These are phyloP conservation scores for Blastobotrys peoriensis DNA, from an alignment of 805 yeast genomes.

Conservation along the genomic window DNA sequence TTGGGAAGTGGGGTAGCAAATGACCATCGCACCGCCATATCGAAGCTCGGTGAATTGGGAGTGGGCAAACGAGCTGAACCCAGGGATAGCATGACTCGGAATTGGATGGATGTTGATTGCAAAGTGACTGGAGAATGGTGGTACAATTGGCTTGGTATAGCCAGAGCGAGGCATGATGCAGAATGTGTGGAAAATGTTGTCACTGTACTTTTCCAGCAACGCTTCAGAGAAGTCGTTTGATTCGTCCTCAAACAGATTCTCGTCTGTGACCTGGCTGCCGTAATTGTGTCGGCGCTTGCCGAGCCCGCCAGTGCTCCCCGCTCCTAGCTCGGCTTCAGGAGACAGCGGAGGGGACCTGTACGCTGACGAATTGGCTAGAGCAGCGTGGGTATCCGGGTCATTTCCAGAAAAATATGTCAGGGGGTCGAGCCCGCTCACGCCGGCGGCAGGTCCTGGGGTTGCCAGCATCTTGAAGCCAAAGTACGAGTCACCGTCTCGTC, in stretches of 20 bases:
- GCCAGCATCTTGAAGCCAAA: not conserved
- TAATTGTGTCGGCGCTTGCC: no score
- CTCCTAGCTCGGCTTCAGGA: not conserved
- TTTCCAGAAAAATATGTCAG: not conserved
- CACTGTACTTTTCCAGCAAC: constrained; percentile 4
- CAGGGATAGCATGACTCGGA: constrained; percentile 21
- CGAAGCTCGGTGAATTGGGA: constrained; percentile 19
- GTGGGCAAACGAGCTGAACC: constrained; percentile 14
- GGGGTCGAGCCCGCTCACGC: no score
- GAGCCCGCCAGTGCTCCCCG: not conserved
- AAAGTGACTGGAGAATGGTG: constrained; percentile 19
- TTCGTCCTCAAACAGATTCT: not conserved
- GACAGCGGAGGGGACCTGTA: not conserved
- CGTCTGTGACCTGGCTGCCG: not conserved
- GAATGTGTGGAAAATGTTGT: constrained; percentile 10
- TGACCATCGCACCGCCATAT: constrained; percentile 21
- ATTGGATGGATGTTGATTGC: constrained; percentile 18
- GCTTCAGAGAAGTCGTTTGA: constrained; percentile 4
- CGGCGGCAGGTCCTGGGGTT: not conserved
- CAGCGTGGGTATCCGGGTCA: not conserved
- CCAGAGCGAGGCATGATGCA: constrained; percentile 7
- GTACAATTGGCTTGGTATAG: constrained; percentile 7
- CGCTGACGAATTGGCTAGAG: not conserved
- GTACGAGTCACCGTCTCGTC: not conserved
- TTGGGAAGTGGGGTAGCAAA: constrained; percentile 21